Base-by-base conservation (phyloP, 495 filamentous ascomycete genomes). In the Lasiosphaeriaceae sp. region DNA sequence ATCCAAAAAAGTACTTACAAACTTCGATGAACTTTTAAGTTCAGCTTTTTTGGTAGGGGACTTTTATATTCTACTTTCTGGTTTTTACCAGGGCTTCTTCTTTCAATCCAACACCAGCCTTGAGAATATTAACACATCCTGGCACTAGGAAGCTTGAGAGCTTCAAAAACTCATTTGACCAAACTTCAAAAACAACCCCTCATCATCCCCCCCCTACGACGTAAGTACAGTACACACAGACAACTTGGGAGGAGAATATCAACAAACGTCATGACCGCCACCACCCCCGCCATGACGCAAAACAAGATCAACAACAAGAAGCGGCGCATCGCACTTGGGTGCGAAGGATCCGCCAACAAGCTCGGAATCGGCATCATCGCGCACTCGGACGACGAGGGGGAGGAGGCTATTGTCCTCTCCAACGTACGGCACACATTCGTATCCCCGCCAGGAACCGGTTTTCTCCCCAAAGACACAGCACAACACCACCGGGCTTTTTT, bases 331-430 rank as follows among this genome's bases (percentile, higher is more conserved):
- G 86, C 90, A 54, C 83, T 98, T 65, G 95, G 95, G 47, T 89
- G 95, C 68, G 94, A 98, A 77, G 93, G 94, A 69, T 96, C 90
- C 47, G 94, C 94, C 74, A 97, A 98, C 80, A 98, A 98, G 71
- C 81, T 98, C 48, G 94, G 94, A 62, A 86, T 97, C 54, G 94
- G 94, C 67, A 78, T 98, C 34, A 97, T 98, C 71, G 80, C 81
- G 26, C 95, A 98, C 76, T n/a, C n/a, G n/a, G 84, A 86, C 55
- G 52, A 55, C 49, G 24, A 12, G 20, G 78, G 79, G 21, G 79
- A 78, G 54, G 77, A 82, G 31, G 82, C 91, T 21, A 75, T 83
- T 62, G 85, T 97, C 66, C 91, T 98, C 59, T 85, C 92, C 66
- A 98, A 98, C 73, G 82, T 98, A 66, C 86, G 94, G 17, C 89